Conservation (phyloP, 441 rosid genomes). For the Arabidopsis lyrata region DNA sequence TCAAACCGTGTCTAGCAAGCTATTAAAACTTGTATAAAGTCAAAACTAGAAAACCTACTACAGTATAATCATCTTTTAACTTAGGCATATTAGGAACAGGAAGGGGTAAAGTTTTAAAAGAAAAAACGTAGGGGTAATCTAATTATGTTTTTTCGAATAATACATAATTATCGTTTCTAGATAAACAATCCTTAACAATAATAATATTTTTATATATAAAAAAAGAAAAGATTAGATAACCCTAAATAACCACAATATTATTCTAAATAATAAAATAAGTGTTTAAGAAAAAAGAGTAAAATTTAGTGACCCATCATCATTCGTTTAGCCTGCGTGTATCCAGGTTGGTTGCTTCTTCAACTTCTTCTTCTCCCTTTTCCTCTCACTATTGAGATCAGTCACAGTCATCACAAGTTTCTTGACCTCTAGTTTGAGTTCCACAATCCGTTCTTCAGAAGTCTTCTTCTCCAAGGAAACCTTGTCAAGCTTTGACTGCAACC, state of each 20-base stretch:
- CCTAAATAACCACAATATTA: not conserved
- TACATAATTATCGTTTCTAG: not conserved
- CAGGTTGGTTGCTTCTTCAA: constrained; percentile 23
- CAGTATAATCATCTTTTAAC: too few species aligned
- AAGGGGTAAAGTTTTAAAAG: too few species aligned
- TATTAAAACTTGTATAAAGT: not conserved
- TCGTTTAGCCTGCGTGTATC: not conserved
- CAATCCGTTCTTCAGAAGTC: constrained; percentile 27
- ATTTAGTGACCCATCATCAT: not conserved
- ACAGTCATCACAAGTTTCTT: not conserved
- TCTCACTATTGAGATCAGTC: constrained; percentile 15
- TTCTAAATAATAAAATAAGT: not conserved
- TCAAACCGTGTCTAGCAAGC: not conserved
- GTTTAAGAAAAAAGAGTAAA: not conserved
- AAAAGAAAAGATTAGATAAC: not conserved
- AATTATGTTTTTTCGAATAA: not conserved
- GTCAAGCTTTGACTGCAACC: constrained; percentile 22
- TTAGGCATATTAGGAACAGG: too few species aligned
- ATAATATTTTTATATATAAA: not conserved
- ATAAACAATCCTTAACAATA: not conserved
- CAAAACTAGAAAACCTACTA: not conserved
- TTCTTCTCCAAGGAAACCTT: constrained; percentile 19
- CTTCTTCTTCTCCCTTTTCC: constrained; percentile 21
- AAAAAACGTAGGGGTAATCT: not conserved
- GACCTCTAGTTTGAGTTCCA: constrained; percentile 3